Base-by-base conservation (phyloP, 2,329 filamentous ascomycete genomes). In the Verticillium klebahnii region DNA sequence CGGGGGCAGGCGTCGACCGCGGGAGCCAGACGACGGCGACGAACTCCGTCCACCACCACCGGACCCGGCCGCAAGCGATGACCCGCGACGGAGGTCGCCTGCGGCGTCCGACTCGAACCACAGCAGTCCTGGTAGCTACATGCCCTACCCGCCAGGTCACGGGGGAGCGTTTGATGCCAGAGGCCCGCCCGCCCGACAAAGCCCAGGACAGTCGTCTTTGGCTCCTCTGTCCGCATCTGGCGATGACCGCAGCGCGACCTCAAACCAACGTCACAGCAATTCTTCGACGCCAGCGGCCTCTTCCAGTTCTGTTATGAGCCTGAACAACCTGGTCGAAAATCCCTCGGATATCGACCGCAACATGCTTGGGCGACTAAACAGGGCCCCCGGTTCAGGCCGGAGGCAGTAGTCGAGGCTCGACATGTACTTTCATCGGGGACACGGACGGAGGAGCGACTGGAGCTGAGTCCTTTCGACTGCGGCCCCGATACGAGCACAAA, bases 331-430 rank as follows among this genome's bases (percentile, higher is more conserved):
- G 64, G 79, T 84, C 69, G 82, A 80, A 32, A 78, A 77, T 67
- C 54, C 63, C 63, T 61, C 54, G 60, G 82, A 85, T 61, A 84
- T 85, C 62, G 84, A 86, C 67, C 77, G 78, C 66, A 78, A 74
- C 63, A 86, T 86, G 84, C 75, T 86, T 61, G 78, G 79, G 45
- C 78, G 81, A 40, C 69, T 85, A 59, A 82, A 84, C 64, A 74
- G 78, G 56, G 58, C 59, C 2, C 59, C 59, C 5, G 56, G 56
- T 15, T 58, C 52, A 8, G 60, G 62, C 31, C 59, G 25, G 8
- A 14, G 54, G 25, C 54, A 25, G 14, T 56, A 19, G 23, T 32
- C 8, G n/a, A 23, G 1, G n/a, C 11, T n/a, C 2, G 40, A 23
- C 15, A 45, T n/a, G 39, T n/a, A 4, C 29, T 29, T 29, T 29